A percentile compares a stretch with the other conserved stretches of the same genome.
Evolutionary conservation across 306 rosid species (phyloP).

Genomic region (Pyrus communis): DNA sequence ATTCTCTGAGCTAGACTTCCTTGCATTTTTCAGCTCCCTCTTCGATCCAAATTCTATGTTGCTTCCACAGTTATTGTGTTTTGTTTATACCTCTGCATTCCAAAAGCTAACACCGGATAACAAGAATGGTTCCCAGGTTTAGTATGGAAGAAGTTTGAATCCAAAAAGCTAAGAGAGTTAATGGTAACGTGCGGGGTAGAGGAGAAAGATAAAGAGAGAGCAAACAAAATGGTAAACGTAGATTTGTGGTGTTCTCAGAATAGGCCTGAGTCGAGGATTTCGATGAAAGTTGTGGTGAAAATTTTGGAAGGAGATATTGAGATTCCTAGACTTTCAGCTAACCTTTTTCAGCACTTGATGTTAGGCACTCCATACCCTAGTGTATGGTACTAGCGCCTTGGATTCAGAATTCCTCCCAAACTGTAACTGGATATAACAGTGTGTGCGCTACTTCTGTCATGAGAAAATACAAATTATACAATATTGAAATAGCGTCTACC

Average conservation of each 20-base stretch:
- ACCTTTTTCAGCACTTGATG: slow-evolving; percentile 34
- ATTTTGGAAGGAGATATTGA: slow-evolving; percentile 49
- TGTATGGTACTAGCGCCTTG: neutral
- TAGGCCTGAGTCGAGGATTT: slow-evolving; percentile 30
- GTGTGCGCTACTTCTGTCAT: slow-evolving; percentile 10
- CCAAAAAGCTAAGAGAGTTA: slow-evolving; percentile 11
- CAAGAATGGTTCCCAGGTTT: slow-evolving; percentile 40
- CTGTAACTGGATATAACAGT: neutral
- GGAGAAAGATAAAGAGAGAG: slow-evolving; percentile 22
- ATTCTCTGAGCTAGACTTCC: too few relatives aligned
- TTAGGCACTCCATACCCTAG: neutral
- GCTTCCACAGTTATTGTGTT: too few relatives aligned
- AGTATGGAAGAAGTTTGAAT: slow-evolving; percentile 30
- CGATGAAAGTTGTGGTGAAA: slow-evolving; percentile 39
- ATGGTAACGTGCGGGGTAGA: slow-evolving; percentile 20
- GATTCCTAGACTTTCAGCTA: slow-evolving; percentile 21
- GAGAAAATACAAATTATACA: slow-evolving; percentile 1
- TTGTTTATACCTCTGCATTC: too few relatives aligned
- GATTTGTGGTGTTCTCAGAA: slow-evolving; percentile 38
- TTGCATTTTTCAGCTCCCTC: too few relatives aligned
- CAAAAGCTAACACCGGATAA: neutral
- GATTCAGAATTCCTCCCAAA: neutral
- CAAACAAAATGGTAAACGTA: slow-evolving; percentile 28
- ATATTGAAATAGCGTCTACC: slow-evolving; percentile 16
- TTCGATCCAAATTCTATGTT: too few relatives aligned